phyloP scores from a whole-genome alignment of 2,329 filamentous ascomycete genomes.

The Diplodia corticola region DNA sequence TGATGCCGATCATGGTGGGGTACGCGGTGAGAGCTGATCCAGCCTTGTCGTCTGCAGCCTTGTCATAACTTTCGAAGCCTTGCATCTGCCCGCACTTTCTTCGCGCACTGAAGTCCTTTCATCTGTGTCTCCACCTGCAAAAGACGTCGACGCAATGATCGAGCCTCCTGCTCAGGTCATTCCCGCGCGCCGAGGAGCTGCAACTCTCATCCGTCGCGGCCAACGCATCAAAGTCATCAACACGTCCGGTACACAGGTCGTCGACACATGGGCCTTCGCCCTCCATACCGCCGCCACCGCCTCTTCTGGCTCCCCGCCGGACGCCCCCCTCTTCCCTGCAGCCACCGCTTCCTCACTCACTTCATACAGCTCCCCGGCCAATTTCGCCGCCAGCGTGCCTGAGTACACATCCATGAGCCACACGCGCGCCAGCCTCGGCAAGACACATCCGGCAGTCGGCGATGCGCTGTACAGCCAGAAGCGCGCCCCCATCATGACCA shows the following conservation, averaged over 20 bases:
- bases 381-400: slow-evolving; percentile 33
- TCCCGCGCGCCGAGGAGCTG: slow-evolving; percentile 51
- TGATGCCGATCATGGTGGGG: slow-evolving; percentile 12
- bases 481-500: slow-evolving; percentile 47
- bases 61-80: neutral
- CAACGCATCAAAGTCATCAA: slow-evolving; percentile 53
- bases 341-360: slow-evolving; percentile 49
- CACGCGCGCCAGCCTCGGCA: slow-evolving; percentile 38
- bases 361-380: slow-evolving; percentile 49
- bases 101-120: neutral
- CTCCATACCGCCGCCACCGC: slow-evolving; percentile 30
- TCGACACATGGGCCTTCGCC: slow-evolving; percentile 53
- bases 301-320: neutral
- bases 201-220: slow-evolving; percentile 53
- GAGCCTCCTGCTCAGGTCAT: slow-evolving; percentile 41
- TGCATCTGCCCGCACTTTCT: neutral
- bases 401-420: slow-evolving; percentile 51
- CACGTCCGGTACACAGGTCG: slow-evolving; percentile 51
- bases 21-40: neutral
- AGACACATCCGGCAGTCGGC: slow-evolving; percentile 42
- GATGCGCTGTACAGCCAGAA: slow-evolving; percentile 46
- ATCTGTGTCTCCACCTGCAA: neutral
- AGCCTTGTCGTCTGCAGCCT: neutral
- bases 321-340: slow-evolving; percentile 27
- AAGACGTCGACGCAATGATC: neutral